These are phyloP conservation scores for Erodium chrysanthum DNA, from an alignment of 441 rosid species.

Conservation along the genomic window DNA sequence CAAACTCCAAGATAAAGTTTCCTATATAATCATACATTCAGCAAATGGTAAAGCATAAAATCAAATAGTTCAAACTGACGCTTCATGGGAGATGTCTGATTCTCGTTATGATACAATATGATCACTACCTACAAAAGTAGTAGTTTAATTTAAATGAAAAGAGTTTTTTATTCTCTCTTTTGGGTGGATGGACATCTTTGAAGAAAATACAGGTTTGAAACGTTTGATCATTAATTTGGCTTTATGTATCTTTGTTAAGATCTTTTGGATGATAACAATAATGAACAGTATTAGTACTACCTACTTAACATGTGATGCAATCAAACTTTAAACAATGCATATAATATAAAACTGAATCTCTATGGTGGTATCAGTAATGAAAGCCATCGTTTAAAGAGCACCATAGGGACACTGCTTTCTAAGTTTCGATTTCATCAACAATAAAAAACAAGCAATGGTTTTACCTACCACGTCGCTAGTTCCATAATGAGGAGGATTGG, in stretches of 20 bases:
- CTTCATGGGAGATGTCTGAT: not conserved
- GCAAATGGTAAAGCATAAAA: not conserved
- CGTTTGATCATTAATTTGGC: no score
- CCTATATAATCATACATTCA: not conserved
- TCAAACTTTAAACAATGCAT: not conserved
- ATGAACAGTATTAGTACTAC: no score
- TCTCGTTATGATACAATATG: not conserved
- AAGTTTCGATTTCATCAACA: not conserved
- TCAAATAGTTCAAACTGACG: not conserved
- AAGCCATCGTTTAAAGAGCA: not conserved
- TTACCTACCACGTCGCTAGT: conserved; percentile 54
- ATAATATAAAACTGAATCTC: not conserved
- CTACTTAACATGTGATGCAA: not conserved
- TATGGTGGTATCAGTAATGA: not conserved
- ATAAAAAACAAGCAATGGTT: conserved; percentile 11
- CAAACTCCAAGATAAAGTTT: not conserved
- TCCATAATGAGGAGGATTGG: conserved; percentile 56
- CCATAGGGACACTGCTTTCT: not conserved
- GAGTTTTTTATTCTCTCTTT: no score
- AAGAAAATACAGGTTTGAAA: no score
- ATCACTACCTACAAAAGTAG: not conserved
- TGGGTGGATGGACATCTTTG: no score
- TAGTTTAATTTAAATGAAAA: not conserved
- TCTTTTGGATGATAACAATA: no score
- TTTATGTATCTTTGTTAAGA: no score